Base-by-base conservation (phyloP, 345 rosid genomes). In the Camelina laxa region DNA sequence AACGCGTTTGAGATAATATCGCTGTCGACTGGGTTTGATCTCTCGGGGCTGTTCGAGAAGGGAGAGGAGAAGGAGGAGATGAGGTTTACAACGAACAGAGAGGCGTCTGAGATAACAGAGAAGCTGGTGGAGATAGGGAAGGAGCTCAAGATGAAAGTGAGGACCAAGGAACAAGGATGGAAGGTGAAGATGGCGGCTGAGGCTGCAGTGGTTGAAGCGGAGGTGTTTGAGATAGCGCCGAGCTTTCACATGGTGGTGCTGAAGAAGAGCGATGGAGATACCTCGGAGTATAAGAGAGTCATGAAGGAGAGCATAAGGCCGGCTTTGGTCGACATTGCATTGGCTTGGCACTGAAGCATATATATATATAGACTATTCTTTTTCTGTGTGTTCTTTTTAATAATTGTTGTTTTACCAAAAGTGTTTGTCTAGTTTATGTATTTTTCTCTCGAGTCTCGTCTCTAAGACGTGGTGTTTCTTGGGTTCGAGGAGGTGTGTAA, bases 1-100 rank as follows among this genome's bases (percentile, higher is more conserved):
- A 93, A 93, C 74, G 98, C 97, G 19, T 91, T 93, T 49, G 94
- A 89, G 45, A 88, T 91, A 11, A 93, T 93, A 66, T 89, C 96
- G 41, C 85, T 82, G 51, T 89, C 97, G 24, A 64, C 89, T 3
- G 96, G 96, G 65, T 90, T 94, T 21, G 93, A 91, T 69, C 81
- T 94, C 65, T 91, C 97, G 1, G 91, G 97, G 21, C 73, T 78
- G 81, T 89, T 93, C 4, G 93, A 88, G 68, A 87, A 83, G 61
- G n/a, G 59, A 60, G 87, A 84, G 51, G 71, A 74, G 56, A 91
- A 79, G 84, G 88, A 89, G 70, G 96, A 91, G 50, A 85, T 80
- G 79, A 70, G 82, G 61, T 94, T 94, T 65, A 88, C 88, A 2
- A 79, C 90, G 1, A 87, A 88, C 80, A 86, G 81, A 75, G 80